phyloP scores from a whole-genome alignment of 108 stramenopile species.

The Epithemia pelagica region DNA sequence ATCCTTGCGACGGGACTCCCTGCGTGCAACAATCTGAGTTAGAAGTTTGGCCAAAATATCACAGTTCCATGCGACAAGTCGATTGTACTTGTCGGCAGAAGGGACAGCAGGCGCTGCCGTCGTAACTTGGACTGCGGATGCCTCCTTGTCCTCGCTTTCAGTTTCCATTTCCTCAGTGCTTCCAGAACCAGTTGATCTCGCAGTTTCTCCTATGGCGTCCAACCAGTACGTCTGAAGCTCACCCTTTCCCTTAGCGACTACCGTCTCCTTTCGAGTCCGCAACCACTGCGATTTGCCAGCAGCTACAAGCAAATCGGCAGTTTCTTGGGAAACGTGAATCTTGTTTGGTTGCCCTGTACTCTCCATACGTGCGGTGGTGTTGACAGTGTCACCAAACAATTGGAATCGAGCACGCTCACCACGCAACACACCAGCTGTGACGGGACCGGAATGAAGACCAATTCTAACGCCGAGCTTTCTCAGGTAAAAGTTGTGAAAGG shows the following conservation, averaged over 20 bases:
- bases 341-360: conserved; percentile 7
- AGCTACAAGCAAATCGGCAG: conserved; percentile 13
- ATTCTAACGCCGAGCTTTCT: too few species aligned
- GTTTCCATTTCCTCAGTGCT: not conserved
- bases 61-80: not conserved
- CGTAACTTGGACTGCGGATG: too few species aligned
- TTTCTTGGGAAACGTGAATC: conserved; percentile 17
- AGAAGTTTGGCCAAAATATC: not conserved
- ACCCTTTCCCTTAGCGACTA: not conserved
- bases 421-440: too few species aligned
- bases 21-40: not conserved
- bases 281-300: conserved; percentile 26
- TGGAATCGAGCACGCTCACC: too few species aligned
- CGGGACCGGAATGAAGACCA: too few species aligned
- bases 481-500: too few species aligned
- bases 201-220: not conserved
- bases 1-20: not conserved
- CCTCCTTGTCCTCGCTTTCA: not conserved
- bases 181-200: not conserved
- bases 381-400: too few species aligned
- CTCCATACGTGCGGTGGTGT: too few species aligned
- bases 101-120: too few species aligned
- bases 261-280: conserved; percentile 21
- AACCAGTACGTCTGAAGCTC: not conserved
- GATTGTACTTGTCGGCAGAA: too few species aligned